phyloP scores from a whole-genome alignment of 257 asterid genomes.

The Jacaranda mimosifolia region DNA sequence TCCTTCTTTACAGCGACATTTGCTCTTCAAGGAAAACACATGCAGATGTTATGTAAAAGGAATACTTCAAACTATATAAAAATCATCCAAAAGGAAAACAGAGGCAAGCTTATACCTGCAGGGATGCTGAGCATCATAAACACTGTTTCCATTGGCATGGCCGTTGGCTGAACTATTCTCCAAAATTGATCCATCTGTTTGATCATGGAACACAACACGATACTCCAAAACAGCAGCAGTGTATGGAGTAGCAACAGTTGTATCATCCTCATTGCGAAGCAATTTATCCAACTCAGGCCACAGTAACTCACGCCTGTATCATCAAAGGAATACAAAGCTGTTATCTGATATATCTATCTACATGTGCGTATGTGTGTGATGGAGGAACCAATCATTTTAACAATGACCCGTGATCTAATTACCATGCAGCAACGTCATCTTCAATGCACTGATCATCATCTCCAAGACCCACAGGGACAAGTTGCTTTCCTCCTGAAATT shows the following conservation, averaged over 20 bases:
- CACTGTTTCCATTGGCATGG: slow-evolving; percentile 71
- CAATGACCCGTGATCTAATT: slow-evolving; percentile 31
- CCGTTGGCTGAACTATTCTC: slow-evolving; percentile 62
- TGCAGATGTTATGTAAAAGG: slow-evolving; percentile 24
- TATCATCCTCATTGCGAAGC: slow-evolving; percentile 64
- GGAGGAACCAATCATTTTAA: neutral
- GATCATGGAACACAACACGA: slow-evolving; percentile 80
- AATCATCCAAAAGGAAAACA: slow-evolving; percentile 15
- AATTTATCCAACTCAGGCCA: slow-evolving; percentile 93
- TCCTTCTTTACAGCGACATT: slow-evolving; percentile 87
- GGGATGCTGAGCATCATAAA: slow-evolving; percentile 93
- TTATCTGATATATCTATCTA: neutral
- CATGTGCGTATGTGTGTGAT: neutral
- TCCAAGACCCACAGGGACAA: slow-evolving; percentile 90
- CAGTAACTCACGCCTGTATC: slow-evolving; percentile 79
- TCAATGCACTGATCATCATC: slow-evolving; percentile 99
- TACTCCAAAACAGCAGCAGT: slow-evolving; percentile 92
- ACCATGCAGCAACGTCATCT: slow-evolving; percentile 96
- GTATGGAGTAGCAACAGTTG: slow-evolving; percentile 78
- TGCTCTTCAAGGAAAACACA: slow-evolving; percentile 56
- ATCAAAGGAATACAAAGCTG: slow-evolving; percentile 18
- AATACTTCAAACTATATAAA: neutral
- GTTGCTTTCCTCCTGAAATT: slow-evolving; percentile 74
- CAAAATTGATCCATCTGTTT: slow-evolving; percentile 45
- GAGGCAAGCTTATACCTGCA: slow-evolving; percentile 67